Evolutionary conservation across 495 filamentous ascomycete genomes (phyloP).

Genomic region (Talaromyces proteolyticus): DNA sequence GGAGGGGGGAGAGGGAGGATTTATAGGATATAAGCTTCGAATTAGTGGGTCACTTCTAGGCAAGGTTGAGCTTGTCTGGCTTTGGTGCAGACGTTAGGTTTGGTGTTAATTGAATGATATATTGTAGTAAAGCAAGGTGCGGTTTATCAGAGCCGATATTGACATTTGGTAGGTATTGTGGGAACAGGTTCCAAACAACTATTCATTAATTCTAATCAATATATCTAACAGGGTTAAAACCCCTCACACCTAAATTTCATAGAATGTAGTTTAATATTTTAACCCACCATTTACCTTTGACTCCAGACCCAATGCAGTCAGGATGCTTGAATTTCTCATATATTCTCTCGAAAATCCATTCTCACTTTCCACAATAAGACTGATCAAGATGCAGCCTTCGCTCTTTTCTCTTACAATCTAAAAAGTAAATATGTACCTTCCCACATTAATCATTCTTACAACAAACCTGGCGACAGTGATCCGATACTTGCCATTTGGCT

Average conservation of each 20-base stretch:
- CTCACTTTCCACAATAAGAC: slow-evolving; percentile 3
- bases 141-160: too few species aligned
- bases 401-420: slow-evolving; percentile 3
- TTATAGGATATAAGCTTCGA: neutral
- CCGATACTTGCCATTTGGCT: slow-evolving; percentile 1
- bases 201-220: too few species aligned
- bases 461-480: slow-evolving; percentile 4
- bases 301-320: neutral
- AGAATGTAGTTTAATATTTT: neutral
- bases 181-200: neutral
- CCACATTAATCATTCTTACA: slow-evolving; percentile 1
- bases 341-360: slow-evolving; percentile 1
- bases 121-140: too few species aligned
- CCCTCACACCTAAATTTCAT: too few species aligned
- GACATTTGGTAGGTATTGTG: neutral
- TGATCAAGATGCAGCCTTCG: slow-evolving; percentile 1
- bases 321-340: slow-evolving; percentile 5
- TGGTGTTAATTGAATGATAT: too few species aligned
- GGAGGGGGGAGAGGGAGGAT: neutral
- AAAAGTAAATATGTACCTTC: neutral
- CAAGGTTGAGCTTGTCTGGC: too few species aligned
- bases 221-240: too few species aligned
- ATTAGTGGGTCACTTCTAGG: too few species aligned
- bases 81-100: too few species aligned
- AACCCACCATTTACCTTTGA: neutral